Evolutionary conservation across 2,329 filamentous ascomycete genomes (phyloP).

Genomic region (Chalaropsis ovoidea): DNA sequence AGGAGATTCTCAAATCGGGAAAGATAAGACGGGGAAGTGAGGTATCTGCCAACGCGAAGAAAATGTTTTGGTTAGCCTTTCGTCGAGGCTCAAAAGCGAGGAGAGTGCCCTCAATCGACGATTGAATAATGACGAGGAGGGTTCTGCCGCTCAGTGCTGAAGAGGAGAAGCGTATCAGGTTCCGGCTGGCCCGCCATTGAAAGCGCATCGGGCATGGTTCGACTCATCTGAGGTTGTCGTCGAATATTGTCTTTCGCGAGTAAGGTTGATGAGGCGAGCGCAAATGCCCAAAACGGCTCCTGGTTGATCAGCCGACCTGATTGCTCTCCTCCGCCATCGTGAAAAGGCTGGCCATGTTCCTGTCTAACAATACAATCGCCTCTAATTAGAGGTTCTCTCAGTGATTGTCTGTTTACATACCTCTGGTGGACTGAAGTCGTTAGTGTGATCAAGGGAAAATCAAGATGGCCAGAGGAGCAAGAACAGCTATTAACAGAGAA

Average conservation of each 20-base stretch:
- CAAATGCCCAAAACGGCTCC: neutral
- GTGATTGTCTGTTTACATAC: conserved; percentile 20
- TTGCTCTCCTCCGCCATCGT: conserved; percentile 53
- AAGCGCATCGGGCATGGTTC: conserved; percentile 28
- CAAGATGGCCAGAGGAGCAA: conserved; percentile 24
- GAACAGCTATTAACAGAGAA: conserved; percentile 11
- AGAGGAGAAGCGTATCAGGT: conserved; percentile 53
- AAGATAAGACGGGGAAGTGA: conserved; percentile 40
- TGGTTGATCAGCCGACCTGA: conserved; percentile 36
- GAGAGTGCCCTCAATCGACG: conserved; percentile 53
- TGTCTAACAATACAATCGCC: conserved; percentile 23
- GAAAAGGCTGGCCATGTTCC: conserved; percentile 33
- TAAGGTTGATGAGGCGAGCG: neutral
- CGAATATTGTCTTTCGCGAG: conserved; percentile 17
- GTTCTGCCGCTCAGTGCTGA: conserved; percentile 61
- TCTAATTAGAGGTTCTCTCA: conserved; percentile 11
- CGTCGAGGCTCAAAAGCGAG: conserved; percentile 49
- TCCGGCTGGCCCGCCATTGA: conserved; percentile 7
- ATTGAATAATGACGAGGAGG: conserved; percentile 41
- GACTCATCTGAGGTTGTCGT: conserved; percentile 6
- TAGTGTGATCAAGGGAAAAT: conserved; percentile 19
- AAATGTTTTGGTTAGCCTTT: conserved; percentile 49
- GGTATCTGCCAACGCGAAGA: conserved; percentile 46
- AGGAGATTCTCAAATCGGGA: conserved; percentile 70
- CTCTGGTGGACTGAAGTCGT: conserved; percentile 24